These are phyloP conservation scores for Patellifolia procumbens DNA, from an alignment of 179 eudicot genomes.

Conservation along the genomic window DNA sequence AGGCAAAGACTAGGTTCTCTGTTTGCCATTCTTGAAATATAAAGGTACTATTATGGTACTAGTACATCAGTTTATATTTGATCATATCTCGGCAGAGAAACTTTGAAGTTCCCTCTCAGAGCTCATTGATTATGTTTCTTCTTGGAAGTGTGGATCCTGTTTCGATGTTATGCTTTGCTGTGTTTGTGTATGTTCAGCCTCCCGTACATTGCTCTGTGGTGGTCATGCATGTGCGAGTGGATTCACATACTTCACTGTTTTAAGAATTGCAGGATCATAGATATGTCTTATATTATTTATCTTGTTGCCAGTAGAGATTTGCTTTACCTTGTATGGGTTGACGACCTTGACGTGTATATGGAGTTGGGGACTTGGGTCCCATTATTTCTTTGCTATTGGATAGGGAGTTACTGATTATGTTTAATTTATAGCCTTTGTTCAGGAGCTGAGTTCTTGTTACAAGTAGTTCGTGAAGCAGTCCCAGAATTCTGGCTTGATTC, in stretches of 20 bases:
- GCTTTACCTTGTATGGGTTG: neutral
- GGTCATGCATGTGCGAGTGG: neutral
- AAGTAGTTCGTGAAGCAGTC: conserved; percentile 71
- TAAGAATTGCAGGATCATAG: neutral
- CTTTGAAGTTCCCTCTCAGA: neutral
- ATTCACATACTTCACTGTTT: neutral
- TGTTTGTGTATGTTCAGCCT: neutral
- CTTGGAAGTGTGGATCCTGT: neutral
- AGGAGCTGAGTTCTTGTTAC: conserved; percentile 84
- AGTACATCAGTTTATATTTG: neutral
- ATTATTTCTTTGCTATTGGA: conserved; percentile 9
- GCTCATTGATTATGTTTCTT: neutral
- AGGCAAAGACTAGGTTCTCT: neutral
- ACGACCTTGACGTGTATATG: neutral
- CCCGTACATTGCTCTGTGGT: neutral
- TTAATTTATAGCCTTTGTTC: conserved; percentile 75
- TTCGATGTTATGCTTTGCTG: neutral
- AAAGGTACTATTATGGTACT: neutral
- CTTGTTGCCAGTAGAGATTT: neutral
- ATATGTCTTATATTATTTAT: neutral
- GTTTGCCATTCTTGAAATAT: neutral
- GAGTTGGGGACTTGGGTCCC: neutral
- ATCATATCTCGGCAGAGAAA: neutral
- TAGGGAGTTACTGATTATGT: conserved; percentile 37
- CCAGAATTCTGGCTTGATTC: conserved; percentile 56